These are phyloP conservation scores for Singerocomus inundabilis DNA, from an alignment of 1,284 basidiomycete genomes.

Conservation along the genomic window DNA sequence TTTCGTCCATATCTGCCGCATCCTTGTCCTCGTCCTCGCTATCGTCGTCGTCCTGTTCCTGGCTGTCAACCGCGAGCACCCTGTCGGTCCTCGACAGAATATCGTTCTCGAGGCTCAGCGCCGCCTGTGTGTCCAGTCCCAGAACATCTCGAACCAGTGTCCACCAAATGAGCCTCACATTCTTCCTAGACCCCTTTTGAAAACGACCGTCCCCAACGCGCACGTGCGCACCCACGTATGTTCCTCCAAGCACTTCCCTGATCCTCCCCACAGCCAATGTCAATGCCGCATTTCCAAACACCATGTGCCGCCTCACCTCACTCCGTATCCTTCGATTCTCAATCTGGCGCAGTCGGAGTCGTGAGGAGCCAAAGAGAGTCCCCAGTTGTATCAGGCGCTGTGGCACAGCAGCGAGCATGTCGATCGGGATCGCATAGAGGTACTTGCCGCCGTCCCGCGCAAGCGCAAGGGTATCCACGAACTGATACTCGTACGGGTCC, in stretches of 20 bases:
- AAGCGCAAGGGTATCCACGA: constrained; percentile 51
- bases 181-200: constrained; percentile 39
- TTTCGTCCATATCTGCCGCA: constrained; percentile 7
- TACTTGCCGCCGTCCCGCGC: constrained; percentile 40
- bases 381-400: constrained; percentile 60
- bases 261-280: constrained; percentile 42
- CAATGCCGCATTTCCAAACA: constrained; percentile 49
- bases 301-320: constrained; percentile 51
- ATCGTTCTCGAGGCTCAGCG: constrained; percentile 39
- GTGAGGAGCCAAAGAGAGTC: constrained; percentile 66
- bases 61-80: background rate
- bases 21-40: background rate
- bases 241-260: constrained; percentile 43
- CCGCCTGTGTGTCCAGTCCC: constrained; percentile 38
- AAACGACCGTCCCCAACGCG: constrained; percentile 69
- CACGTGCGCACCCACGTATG: constrained; percentile 63
- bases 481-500: constrained; percentile 61
- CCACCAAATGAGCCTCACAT: constrained; percentile 55
- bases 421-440: constrained; percentile 36
- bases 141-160: constrained; percentile 48
- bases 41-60: background rate
- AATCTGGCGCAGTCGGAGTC: constrained; percentile 49
- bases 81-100: constrained; percentile 1
- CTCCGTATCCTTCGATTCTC: constrained; percentile 42
- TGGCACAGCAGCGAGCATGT: constrained; percentile 9